Percentiles rank a stretch among this genome's conserved stretches.
Evolutionary conservation across 495 filamentous ascomycete species (phyloP).

Genomic region (Aspergillus carlsbadensis): DNA sequence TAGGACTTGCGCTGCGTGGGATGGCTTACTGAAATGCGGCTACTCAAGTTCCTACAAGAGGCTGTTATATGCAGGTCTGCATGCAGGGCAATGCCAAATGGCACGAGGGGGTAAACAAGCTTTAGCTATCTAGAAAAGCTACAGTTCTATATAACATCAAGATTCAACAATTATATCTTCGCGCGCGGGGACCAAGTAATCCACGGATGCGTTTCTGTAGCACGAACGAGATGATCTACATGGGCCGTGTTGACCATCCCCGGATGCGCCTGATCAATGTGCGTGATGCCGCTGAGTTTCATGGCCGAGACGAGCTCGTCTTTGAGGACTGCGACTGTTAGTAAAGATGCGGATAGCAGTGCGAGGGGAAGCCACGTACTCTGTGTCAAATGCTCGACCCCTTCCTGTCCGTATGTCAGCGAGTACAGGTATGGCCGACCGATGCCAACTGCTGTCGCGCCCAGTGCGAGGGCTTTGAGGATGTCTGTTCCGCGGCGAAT

Average conservation of each 20-base stretch:
- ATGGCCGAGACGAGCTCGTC: slow-evolving; percentile 72
- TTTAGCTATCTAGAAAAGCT: no score
- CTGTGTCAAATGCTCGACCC: slow-evolving; percentile 42
- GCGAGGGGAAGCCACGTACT: slow-evolving; percentile 43
- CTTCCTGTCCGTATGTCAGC: slow-evolving; percentile 42
- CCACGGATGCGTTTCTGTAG: slow-evolving; percentile 12
- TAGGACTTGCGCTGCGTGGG: no score
- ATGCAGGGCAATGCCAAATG: no score
- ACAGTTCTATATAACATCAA: neutral
- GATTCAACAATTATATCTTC: neutral
- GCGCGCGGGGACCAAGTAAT: neutral
- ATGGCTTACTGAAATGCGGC: no score
- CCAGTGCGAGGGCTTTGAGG: neutral
- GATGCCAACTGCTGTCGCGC: neutral
- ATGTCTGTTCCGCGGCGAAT: neutral
- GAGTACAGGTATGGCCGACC: slow-evolving; percentile 19
- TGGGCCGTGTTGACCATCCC: slow-evolving; percentile 62
- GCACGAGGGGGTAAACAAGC: no score
- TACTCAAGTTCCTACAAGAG: no score
- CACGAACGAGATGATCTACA: slow-evolving; percentile 60
- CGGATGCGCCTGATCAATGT: slow-evolving; percentile 60
- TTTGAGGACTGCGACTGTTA: slow-evolving; percentile 52
- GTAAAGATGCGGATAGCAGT: neutral
- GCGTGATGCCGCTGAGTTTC: slow-evolving; percentile 66
- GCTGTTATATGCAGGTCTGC: no score